These are phyloP conservation scores for Boletus sensibilis DNA, from an alignment of 768 basidiomycete species.

Conservation along the genomic window DNA sequence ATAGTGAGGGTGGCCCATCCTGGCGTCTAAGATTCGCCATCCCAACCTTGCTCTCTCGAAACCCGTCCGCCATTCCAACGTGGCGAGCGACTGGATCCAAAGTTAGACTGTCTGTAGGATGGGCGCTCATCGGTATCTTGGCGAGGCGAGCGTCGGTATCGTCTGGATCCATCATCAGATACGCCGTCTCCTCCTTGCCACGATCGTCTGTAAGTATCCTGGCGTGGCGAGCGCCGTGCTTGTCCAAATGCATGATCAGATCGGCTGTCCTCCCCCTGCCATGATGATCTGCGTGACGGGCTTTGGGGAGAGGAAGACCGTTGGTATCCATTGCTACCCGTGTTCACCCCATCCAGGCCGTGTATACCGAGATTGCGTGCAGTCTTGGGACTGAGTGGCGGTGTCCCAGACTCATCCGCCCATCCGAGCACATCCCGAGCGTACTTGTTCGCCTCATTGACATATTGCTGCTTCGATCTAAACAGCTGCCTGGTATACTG, in stretches of 20 bases:
- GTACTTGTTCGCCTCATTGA: conserved; percentile 40
- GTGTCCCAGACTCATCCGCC: conserved; percentile 30
- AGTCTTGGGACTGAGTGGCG: conserved; percentile 42
- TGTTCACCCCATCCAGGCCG: conserved; percentile 33
- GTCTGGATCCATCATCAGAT: not conserved
- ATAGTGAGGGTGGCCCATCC: not conserved
- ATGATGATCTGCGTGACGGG: conserved; percentile 9
- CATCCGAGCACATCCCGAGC: conserved; percentile 39
- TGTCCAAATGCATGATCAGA: not conserved
- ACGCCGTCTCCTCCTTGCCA: not conserved
- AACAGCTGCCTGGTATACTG: conserved; percentile 35
- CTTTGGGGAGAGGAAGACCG: conserved; percentile 6
- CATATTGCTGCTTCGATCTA: conserved; percentile 41
- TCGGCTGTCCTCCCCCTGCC: conserved; percentile 5
- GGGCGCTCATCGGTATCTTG: conserved; percentile 5
- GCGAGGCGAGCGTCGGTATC: not conserved
- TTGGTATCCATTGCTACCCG: not conserved
- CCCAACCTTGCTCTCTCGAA: conserved; percentile 9
- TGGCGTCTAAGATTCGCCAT: not conserved
- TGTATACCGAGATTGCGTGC: conserved; percentile 53
- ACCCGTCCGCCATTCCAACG: conserved; percentile 1
- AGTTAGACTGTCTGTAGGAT: conserved; percentile 4
- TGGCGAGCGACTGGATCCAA: conserved; percentile 2
- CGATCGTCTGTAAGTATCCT: not conserved
- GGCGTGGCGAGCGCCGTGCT: conserved; percentile 2